Conservation (phyloP, 768 basidiomycete genomes). For the Trametes punicea region DNA sequence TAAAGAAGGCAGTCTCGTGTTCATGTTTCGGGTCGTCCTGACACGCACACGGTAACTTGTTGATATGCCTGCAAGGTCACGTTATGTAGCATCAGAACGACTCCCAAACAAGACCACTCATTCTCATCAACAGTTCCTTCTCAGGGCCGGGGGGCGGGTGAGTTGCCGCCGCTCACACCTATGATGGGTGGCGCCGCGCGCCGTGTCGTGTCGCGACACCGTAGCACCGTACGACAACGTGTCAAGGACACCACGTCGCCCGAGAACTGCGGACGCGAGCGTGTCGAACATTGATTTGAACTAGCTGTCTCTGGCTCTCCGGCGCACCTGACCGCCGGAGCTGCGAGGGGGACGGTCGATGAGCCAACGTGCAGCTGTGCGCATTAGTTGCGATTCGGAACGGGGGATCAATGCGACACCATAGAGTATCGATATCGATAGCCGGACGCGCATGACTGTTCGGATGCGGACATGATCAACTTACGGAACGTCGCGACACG, state of each 20-base stretch:
- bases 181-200: neutral
- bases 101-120: neutral
- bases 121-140: neutral
- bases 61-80: too few relatives aligned
- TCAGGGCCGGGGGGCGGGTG: neutral
- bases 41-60: too few relatives aligned
- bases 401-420: neutral
- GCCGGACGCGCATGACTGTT: too few relatives aligned
- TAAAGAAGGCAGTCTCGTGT: neutral
- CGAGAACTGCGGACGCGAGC: neutral
- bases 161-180: neutral
- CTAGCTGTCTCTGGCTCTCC: neutral
- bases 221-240: neutral
- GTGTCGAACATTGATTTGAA: neutral
- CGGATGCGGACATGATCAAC: neutral
- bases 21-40: neutral
- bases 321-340: neutral
- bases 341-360: too few relatives aligned
- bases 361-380: too few relatives aligned
- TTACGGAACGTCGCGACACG: neutral
- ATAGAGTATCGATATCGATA: too few relatives aligned
- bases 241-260: neutral
- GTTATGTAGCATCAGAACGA: neutral
- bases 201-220: neutral
- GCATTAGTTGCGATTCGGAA: neutral